These are phyloP conservation scores for Cavenderia fasciculata DNA, from an alignment of 78 protist genomes.

Conservation along the genomic window DNA sequence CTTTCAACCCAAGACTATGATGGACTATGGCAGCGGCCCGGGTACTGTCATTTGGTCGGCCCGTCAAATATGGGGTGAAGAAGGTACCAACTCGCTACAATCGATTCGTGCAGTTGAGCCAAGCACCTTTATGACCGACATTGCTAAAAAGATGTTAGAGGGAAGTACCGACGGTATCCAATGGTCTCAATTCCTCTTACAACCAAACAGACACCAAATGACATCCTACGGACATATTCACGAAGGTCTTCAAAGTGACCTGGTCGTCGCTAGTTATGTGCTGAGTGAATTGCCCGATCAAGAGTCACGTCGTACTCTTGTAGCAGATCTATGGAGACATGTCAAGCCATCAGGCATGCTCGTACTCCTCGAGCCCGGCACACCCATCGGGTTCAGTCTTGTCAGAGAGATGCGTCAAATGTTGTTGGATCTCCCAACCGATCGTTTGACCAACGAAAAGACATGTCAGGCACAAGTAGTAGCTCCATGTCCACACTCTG, in stretches of 20 bases:
- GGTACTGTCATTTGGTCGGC: constrained; percentile 85
- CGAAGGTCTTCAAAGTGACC: constrained; percentile 10
- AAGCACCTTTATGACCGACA: constrained; percentile 34
- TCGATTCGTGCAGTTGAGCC: constrained; percentile 78
- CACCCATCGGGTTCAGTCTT: constrained; percentile 80
- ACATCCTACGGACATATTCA: neutral
- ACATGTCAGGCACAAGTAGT: constrained; percentile 31
- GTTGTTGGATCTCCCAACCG: constrained; percentile 19
- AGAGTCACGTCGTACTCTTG: constrained; percentile 24
- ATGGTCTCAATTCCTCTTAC: constrained; percentile 61
- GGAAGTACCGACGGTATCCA: constrained; percentile 41
- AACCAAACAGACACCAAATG: neutral
- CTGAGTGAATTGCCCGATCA: constrained; percentile 65
- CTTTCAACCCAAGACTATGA: constrained; percentile 64
- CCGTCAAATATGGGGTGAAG: constrained; percentile 38
- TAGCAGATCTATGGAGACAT: constrained; percentile 59
- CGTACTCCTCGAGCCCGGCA: constrained; percentile 79
- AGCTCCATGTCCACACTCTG: constrained; percentile 82
- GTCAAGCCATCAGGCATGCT: constrained; percentile 77
- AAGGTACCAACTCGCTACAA: no score
- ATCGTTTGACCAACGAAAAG: neutral
- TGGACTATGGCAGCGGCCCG: constrained; percentile 84
- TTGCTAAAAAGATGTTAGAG: constrained; percentile 46
- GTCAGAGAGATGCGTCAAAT: constrained; percentile 48
- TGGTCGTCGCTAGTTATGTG: constrained; percentile 78